Evolutionary conservation across 805 yeast species (phyloP).

Genomic region (Candida andamanensis): DNA sequence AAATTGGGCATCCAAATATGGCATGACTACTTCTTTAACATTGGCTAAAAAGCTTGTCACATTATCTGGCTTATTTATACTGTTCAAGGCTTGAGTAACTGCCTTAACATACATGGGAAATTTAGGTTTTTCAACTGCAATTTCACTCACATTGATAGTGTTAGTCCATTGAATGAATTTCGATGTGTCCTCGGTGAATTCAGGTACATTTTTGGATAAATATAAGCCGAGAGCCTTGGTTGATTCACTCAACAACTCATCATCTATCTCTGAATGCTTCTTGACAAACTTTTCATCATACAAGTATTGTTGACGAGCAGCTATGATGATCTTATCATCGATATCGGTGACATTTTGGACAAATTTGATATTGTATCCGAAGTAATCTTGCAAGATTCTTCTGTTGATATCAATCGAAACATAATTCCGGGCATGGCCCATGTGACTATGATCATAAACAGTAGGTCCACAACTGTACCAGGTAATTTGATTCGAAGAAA

Average conservation of each 20-base stretch:
- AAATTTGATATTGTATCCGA: constrained; percentile 82
- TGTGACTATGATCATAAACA: constrained; percentile 90
- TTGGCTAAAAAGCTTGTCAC: constrained; percentile 38
- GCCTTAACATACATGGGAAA: constrained; percentile 80
- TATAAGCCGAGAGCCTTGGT: constrained; percentile 44
- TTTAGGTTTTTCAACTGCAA: constrained; percentile 66
- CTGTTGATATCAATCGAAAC: constrained; percentile 92
- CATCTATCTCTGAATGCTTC: constrained; percentile 22
- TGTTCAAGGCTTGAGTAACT: constrained; percentile 45
- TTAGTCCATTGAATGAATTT: constrained; percentile 49
- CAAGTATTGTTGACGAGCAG: constrained; percentile 86
- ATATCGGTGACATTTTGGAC: constrained; percentile 98
- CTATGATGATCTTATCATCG: constrained; percentile 91
- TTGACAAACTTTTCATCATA: constrained; percentile 53
- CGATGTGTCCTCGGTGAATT: constrained; percentile 20
- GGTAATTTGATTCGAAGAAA: constrained; percentile 56
- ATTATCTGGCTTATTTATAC: constrained; percentile 25
- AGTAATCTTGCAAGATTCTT: constrained; percentile 82
- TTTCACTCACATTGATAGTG: constrained; percentile 43
- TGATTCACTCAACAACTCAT: constrained; percentile 35
- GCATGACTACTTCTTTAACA: constrained; percentile 74
- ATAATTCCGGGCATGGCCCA: constrained; percentile 98
- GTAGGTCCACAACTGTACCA: constrained; percentile 99
- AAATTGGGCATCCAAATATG: constrained; percentile 60
- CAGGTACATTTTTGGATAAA: constrained; percentile 51